A percentile compares a stretch with the other conserved stretches of the same genome.
phyloP scores from a whole-genome alignment of 805 yeast genomes.

The Lachancea sp. region DNA sequence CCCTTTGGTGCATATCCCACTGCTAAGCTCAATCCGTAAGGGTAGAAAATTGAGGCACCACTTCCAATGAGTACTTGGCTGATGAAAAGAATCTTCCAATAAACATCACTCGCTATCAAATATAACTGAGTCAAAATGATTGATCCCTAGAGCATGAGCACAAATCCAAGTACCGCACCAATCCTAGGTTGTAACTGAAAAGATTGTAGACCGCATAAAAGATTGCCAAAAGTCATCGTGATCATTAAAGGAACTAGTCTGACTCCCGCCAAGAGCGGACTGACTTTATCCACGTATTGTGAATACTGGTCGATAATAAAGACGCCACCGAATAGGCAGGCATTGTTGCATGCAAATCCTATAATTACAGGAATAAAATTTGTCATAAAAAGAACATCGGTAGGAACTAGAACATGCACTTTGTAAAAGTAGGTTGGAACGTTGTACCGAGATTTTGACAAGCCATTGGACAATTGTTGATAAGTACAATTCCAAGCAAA shows the following conservation, averaged over 20 bases:
- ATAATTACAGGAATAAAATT: conserved; percentile 24
- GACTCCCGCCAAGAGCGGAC: conserved; percentile 34
- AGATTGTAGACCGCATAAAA: conserved; percentile 19
- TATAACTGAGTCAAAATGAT: conserved; percentile 25
- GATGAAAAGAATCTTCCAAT: conserved; percentile 31
- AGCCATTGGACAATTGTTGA: conserved; percentile 13
- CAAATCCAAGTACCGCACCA: conserved; percentile 13
- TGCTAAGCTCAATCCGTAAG: conserved; percentile 32
- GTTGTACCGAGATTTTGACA: conserved; percentile 4
- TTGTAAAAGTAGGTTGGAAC: conserved; percentile 6
- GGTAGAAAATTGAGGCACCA: conserved; percentile 31
- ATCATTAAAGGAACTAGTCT: conserved; percentile 34
- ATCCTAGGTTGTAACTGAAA: conserved; percentile 23
- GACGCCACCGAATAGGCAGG: conserved; percentile 19
- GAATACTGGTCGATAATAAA: conserved; percentile 25
- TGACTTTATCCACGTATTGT: conserved; percentile 22
- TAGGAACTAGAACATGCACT: conserved; percentile 25
- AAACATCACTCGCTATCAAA: conserved; percentile 13
- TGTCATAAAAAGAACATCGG: conserved; percentile 21
- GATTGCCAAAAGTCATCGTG: conserved; percentile 29
- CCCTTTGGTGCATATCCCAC: conserved; percentile 33
- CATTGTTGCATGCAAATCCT: conserved; percentile 19
- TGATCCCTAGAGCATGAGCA: conserved; percentile 15
- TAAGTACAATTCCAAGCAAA: conserved; percentile 29
- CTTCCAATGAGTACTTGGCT: conserved; percentile 23